A percentile compares a stretch with the other conserved stretches of the same genome.
These are phyloP conservation scores for Xylariaceae sp. DNA, from an alignment of 2,329 filamentous ascomycete genomes.

Conservation along the genomic window DNA sequence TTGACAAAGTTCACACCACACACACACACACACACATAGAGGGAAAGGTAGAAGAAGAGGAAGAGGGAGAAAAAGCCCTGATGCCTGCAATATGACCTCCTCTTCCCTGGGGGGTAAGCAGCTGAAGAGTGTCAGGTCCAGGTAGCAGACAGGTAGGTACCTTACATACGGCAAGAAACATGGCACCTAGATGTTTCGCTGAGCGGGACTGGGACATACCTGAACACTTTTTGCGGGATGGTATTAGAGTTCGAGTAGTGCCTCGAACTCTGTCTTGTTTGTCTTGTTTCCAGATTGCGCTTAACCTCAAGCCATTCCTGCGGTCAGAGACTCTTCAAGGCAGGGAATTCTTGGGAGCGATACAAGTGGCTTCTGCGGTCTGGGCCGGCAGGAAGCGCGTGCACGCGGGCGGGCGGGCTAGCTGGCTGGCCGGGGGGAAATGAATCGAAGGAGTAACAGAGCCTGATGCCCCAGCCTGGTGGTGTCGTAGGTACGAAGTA, in stretches of 20 bases:
- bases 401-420: slow-evolving; percentile 12
- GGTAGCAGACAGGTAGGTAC: not conserved
- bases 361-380: slow-evolving; percentile 25
- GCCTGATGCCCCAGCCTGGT: slow-evolving; percentile 10
- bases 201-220: slow-evolving; percentile 16
- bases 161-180: slow-evolving; percentile 13
- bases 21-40: no score
- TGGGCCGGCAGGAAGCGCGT: slow-evolving; percentile 23
- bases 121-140: not conserved
- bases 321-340: slow-evolving; percentile 9
- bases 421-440: slow-evolving; percentile 3
- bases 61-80: not conserved
- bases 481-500: slow-evolving; percentile 10
- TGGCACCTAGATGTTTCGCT: slow-evolving; percentile 17
- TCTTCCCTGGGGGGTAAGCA: not conserved
- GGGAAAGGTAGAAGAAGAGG: not conserved
- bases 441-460: slow-evolving; percentile 7
- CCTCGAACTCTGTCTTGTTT: slow-evolving; percentile 21
- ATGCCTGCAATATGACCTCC: slow-evolving; percentile 5
- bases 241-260: slow-evolving; percentile 5
- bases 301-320: slow-evolving; percentile 26
- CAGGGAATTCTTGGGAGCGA: slow-evolving; percentile 13
- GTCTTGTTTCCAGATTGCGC: slow-evolving; percentile 19
- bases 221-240: slow-evolving; percentile 8
- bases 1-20: no score